Conservation (phyloP, 192 early-diverging fungal genomes). For the Pilobolus umbonatus region DNA sequence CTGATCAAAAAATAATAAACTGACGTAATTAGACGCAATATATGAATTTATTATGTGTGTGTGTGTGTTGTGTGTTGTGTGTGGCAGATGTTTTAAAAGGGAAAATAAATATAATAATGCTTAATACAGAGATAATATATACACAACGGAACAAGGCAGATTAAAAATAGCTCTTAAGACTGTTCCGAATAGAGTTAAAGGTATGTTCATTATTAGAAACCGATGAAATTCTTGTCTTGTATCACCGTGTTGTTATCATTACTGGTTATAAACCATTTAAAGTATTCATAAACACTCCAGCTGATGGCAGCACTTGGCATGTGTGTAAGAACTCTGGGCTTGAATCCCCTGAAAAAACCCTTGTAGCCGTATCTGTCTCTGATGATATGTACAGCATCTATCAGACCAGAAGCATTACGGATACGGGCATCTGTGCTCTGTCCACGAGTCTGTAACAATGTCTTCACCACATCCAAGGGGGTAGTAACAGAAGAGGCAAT, state of each 20-base stretch:
- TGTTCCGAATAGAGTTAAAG: no score
- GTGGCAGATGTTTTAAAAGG: background rate
- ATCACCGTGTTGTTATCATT: background rate
- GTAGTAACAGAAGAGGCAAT: conserved; percentile 82
- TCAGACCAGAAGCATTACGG: conserved; percentile 64
- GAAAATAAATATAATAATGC: background rate
- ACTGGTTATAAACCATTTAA: conserved; percentile 55
- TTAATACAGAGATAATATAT: background rate
- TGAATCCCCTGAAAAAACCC: conserved; percentile 74
- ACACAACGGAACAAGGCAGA: background rate
- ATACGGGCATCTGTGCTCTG: conserved; percentile 65
- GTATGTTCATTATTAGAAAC: background rate
- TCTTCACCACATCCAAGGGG: conserved; percentile 92
- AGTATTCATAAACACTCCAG: conserved; percentile 90
- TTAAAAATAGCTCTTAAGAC: no score
- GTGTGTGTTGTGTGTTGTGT: background rate
- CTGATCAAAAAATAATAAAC: no score
- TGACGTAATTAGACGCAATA: no score
- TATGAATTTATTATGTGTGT: background rate
- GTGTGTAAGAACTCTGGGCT: conserved; percentile 81
- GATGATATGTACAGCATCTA: conserved; percentile 69
- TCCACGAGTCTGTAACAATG: conserved; percentile 87
- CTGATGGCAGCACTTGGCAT: conserved; percentile 91
- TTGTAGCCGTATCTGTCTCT: conserved; percentile 63
- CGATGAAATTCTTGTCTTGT: conserved; percentile 6